Percentiles rank a stretch among this genome's conserved stretches.
These are phyloP conservation scores for Claviceps pusilla DNA, from an alignment of 2,329 filamentous ascomycete genomes.

Conservation along the genomic window DNA sequence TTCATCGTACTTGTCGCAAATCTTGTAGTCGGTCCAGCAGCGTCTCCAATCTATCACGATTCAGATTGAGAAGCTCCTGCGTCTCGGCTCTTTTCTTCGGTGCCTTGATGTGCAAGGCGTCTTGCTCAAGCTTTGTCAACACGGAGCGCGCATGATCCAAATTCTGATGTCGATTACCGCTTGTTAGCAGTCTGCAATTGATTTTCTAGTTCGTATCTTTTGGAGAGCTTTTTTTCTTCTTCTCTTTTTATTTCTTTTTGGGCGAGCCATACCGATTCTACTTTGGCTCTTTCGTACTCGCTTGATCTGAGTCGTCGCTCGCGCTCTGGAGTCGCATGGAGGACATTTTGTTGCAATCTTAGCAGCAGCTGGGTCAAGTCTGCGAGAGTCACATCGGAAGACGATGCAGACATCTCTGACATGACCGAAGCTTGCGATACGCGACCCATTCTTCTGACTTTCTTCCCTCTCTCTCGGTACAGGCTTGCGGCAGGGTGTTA, in stretches of 20 bases:
- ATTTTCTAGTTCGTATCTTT: background rate
- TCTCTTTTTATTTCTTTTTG: background rate
- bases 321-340: conserved; percentile 45
- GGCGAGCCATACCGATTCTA: conserved; percentile 27
- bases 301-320: conserved; percentile 43
- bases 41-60: conserved; percentile 51
- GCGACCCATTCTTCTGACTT: background rate
- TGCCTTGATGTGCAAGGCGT: conserved; percentile 43
- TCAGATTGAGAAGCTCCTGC: conserved; percentile 48
- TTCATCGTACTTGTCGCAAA: conserved; percentile 40
- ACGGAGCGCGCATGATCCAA: conserved; percentile 55
- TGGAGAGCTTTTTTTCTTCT: background rate
- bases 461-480: background rate
- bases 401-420: conserved; percentile 1
- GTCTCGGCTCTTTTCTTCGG: conserved; percentile 42
- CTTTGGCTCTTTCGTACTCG: conserved; percentile 44
- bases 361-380: conserved; percentile 50
- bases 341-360: conserved; percentile 50
- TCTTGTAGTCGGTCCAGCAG: conserved; percentile 53
- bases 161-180: conserved; percentile 33
- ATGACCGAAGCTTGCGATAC: background rate
- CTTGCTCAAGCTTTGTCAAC: conserved; percentile 56
- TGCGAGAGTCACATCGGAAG: conserved; percentile 17
- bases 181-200: background rate
- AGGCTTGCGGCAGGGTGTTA: background rate